Evolutionary conservation across 345 rosid genomes (phyloP).

Genomic region (Pseudoturritis turrita): DNA sequence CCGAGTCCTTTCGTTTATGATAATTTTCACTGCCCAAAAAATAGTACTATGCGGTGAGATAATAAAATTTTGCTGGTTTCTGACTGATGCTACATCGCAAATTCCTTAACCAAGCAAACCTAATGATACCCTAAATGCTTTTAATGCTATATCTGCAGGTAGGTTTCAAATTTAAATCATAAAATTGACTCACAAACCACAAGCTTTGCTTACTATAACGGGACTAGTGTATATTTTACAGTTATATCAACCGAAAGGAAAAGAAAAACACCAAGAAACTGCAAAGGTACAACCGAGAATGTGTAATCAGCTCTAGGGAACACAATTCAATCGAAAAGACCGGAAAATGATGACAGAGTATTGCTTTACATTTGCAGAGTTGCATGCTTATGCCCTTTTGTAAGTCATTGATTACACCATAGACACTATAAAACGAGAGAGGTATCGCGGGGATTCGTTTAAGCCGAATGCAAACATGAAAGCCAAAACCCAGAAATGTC

Average conservation of each 20-base stretch:
- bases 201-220: neutral
- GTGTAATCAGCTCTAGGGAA: neutral
- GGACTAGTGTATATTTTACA: neutral
- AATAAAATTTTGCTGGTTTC: neutral
- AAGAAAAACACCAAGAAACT: neutral
- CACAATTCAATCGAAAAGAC: neutral
- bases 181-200: neutral
- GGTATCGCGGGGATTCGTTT: neutral
- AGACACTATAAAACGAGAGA: neutral
- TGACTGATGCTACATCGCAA: neutral
- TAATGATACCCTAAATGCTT: neutral
- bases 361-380: neutral
- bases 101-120: neutral
- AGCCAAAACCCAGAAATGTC: too few species aligned
- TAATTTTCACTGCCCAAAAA: constrained; percentile 40
- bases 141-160: neutral
- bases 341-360: neutral
- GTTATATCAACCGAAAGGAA: neutral
- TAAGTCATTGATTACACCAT: neutral
- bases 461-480: neutral
- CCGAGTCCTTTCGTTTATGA: constrained; percentile 33
- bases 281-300: neutral
- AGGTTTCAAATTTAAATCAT: neutral
- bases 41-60: neutral
- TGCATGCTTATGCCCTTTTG: neutral